Conservation (phyloP, 352 stramenopile genomes). For the Pythium monospermum region DNA sequence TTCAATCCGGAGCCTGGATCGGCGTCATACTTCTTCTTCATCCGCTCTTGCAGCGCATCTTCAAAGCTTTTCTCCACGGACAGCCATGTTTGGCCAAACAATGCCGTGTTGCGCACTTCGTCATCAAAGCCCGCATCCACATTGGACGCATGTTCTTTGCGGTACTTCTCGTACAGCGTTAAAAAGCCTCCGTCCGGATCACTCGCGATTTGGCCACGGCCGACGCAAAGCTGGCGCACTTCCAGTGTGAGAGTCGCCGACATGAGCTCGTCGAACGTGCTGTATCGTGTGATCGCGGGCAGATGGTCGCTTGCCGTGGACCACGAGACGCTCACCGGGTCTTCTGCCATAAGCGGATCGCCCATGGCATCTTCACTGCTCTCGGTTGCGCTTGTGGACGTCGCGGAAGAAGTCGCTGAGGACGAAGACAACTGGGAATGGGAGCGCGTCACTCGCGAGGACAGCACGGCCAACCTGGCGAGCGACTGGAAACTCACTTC, state of each 20-base stretch:
- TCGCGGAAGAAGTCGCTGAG: no score
- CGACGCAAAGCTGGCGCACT: conserved; percentile 75
- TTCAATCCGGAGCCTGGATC: conserved; percentile 37
- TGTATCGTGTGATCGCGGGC: conserved; percentile 81
- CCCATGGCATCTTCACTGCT: conserved; percentile 37
- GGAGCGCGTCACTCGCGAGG: conserved; percentile 66
- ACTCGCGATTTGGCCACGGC: conserved; percentile 79
- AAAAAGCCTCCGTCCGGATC: conserved; percentile 82
- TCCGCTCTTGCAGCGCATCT: conserved; percentile 80
- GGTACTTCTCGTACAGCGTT: conserved; percentile 81
- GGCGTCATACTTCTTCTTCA: conserved; percentile 70
- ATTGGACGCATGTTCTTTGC: conserved; percentile 48
- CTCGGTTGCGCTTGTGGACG: conserved; percentile 10
- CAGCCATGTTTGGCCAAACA: conserved; percentile 87
- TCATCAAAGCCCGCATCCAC: conserved; percentile 64
- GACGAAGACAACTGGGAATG: conserved; percentile 47
- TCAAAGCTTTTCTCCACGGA: conserved; percentile 88
- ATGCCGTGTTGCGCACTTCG: conserved; percentile 78
- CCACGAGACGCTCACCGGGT: conserved; percentile 73
- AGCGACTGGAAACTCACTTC: conserved; percentile 88
- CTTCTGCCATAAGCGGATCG: conserved; percentile 64
- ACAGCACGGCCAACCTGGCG: conserved; percentile 74
- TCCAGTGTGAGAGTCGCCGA: conserved; percentile 84
- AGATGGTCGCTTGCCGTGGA: conserved; percentile 60
- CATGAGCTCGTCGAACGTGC: conserved; percentile 89